Evolutionary conservation across 164 flowering plant genomes (phyloP).

Genomic region (Santalum album): DNA sequence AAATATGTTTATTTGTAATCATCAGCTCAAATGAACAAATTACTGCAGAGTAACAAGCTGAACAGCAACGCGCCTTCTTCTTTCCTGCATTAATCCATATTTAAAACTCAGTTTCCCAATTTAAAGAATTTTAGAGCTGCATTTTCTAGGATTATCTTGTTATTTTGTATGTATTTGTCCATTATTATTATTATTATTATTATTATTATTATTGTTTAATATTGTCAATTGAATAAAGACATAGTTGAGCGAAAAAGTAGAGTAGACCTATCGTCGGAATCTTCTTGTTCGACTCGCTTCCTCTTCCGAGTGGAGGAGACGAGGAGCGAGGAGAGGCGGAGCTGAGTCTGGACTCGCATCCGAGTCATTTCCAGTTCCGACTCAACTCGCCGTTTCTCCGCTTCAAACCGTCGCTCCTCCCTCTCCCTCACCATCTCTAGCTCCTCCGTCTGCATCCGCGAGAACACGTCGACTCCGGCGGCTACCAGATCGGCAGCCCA

Average conservation of each 20-base stretch:
- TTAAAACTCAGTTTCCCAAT: no score
- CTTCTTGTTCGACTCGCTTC: background rate
- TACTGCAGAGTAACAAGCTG: slow-evolving; percentile 15
- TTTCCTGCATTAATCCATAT: slow-evolving; percentile 16
- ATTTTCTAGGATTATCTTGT: background rate
- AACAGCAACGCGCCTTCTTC: slow-evolving; percentile 21
- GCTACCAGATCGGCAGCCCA: background rate
- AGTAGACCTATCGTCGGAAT: background rate
- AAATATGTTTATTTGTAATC: no score
- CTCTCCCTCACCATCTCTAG: background rate
- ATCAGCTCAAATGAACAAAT: slow-evolving; percentile 9
- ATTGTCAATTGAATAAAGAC: no score
- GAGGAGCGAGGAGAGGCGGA: background rate
- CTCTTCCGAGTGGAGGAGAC: background rate
- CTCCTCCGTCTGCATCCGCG: background rate
- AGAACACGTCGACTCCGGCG: background rate
- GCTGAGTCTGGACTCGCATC: background rate
- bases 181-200: no score
- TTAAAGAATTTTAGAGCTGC: background rate
- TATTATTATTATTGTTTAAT: no score
- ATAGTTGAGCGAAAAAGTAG: no score
- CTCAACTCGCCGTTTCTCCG: background rate
- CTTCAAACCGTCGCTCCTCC: background rate
- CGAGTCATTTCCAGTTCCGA: background rate
- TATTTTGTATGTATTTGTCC: no score